Percentiles rank a stretch among this genome's conserved stretches.
Conservation (phyloP, 352 stramenopile species). For the Pythium folliculosum region DNA sequence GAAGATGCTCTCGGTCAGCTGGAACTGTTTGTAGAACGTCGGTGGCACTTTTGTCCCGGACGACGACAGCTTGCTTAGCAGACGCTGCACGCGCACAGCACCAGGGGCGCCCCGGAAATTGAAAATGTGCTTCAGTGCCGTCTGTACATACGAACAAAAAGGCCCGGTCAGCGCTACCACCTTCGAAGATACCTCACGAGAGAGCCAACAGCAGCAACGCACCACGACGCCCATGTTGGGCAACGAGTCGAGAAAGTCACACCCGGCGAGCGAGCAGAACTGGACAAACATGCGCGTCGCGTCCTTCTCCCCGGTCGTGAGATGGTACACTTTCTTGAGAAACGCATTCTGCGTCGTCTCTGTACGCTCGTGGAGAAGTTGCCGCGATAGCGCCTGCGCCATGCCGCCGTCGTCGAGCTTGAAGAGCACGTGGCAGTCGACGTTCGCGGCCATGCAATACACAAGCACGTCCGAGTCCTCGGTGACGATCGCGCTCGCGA, state of each 20-base stretch:
- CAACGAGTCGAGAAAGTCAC: slow-evolving; percentile 76
- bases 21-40: slow-evolving; percentile 56
- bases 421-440: slow-evolving; percentile 61
- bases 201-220: slow-evolving; percentile 3
- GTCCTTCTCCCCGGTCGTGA: slow-evolving; percentile 60
- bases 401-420: slow-evolving; percentile 69
- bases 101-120: slow-evolving; percentile 61
- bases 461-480: slow-evolving; percentile 83
- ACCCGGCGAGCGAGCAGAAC: slow-evolving; percentile 69
- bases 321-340: slow-evolving; percentile 60
- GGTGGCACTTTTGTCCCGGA: slow-evolving; percentile 46
- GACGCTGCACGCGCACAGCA: slow-evolving; percentile 56
- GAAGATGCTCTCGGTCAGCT: slow-evolving; percentile 73
- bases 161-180: neutral
- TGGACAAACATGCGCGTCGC: slow-evolving; percentile 81
- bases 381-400: slow-evolving; percentile 58
- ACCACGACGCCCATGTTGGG: slow-evolving; percentile 78
- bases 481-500: slow-evolving; percentile 68
- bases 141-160: slow-evolving; percentile 31
- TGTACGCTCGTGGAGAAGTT: slow-evolving; percentile 53
- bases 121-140: slow-evolving; percentile 74
- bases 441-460: slow-evolving; percentile 61
- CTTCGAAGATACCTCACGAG: neutral
- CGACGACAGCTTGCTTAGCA: slow-evolving; percentile 63
- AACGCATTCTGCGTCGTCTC: slow-evolving; percentile 48